Base-by-base conservation (phyloP, 1,139 yeast genomes). In the Nakaseomyces glabratus region DNA sequence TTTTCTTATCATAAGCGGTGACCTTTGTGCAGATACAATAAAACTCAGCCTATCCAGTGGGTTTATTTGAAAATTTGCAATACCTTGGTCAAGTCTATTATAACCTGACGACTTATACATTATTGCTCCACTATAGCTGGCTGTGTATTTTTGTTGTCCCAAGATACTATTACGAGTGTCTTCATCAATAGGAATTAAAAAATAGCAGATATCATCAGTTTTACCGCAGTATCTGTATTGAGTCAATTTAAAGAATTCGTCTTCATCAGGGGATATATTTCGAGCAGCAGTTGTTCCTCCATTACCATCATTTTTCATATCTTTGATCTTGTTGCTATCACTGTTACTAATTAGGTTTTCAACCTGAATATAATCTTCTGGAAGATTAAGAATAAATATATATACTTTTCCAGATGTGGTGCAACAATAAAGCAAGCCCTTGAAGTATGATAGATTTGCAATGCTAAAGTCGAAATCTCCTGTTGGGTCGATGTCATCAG, bases 21-120 rank as follows among this genome's bases (percentile, higher is more conserved):
- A 35, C 10, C 44, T 31, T 2, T 46, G 47, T 4, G 48, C 44
- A 8, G 40, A 40, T 1, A 48, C 41, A 10, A 50, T 30, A 35
- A 51, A 48, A 35, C 56, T 50, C 15, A 49, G 37, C 20, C 43
- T 42, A 36, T 53, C 54, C 33, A 48, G 35, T 5, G 57, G 56
- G 28, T 52, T 52, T 7, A 51, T 45, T 9, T 47, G 49, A 32
- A 52, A 51, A 19, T 35, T 37, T n/a, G 48, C 39, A 5, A 53
- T 44, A 7, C 38, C 40, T 29, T 44, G 42, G 16, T 45, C 47
- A 20, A 51, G 35, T 12, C 35, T 35, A n/a, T 45, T 30, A 29
- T 38, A 44, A 10, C 51, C 43, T n/a, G 55, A 45, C 1, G 55
- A 46, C 30, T 41, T 41, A 33, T 38, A 46, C 22, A 43, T 38